A percentile compares a stretch with the other conserved stretches of the same genome.
phyloP scores from a whole-genome alignment of 257 asterid genomes.

The Solanum raphanifolium region DNA sequence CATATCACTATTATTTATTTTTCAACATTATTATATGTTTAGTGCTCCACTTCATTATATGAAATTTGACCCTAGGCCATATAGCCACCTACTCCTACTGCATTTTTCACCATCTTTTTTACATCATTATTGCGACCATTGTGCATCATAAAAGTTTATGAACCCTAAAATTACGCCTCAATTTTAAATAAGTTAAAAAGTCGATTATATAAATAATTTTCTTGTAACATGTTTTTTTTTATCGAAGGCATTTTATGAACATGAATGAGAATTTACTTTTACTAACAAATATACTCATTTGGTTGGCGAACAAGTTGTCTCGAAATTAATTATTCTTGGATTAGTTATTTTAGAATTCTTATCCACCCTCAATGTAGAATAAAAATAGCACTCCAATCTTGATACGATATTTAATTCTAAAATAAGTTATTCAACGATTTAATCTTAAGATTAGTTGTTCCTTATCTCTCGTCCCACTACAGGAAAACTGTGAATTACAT shows the following conservation, averaged over 20 bases:
- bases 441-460: no score
- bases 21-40: not conserved
- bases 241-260: not conserved
- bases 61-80: not conserved
- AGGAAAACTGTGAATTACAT: no score
- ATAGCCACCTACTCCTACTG: not conserved
- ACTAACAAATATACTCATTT: no score
- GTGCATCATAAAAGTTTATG: not conserved
- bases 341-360: no score
- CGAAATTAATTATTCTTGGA: no score
- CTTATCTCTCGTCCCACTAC: not conserved
- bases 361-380: not conserved
- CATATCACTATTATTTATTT: not conserved
- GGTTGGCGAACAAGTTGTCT: not conserved
- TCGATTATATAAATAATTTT: not conserved
- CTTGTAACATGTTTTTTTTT: no score
- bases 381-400: not conserved
- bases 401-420: no score
- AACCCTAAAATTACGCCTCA: no score
- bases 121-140: not conserved
- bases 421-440: no score
- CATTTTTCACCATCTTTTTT: not conserved
- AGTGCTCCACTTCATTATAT: constrained; percentile 1
- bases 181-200: not conserved
- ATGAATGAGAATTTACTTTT: not conserved